Percentiles rank a stretch among this genome's conserved stretches.
Conservation (phyloP, 2,329 filamentous ascomycete species). For the Neonectria faginata region DNA sequence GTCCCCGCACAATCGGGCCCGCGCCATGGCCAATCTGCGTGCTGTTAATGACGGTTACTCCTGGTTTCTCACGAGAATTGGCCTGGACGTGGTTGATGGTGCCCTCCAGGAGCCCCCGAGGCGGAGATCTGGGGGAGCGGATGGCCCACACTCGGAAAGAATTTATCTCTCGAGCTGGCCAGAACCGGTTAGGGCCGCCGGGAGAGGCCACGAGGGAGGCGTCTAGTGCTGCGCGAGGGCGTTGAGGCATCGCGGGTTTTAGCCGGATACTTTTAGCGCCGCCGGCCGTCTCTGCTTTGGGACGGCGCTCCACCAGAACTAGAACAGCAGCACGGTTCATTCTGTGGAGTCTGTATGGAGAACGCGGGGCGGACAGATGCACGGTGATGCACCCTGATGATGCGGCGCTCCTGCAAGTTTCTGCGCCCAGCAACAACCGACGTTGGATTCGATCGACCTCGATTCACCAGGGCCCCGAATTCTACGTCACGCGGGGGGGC, state of each 20-base stretch:
- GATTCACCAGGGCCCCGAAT: slow-evolving; percentile 24
- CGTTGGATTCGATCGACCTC: slow-evolving; percentile 35
- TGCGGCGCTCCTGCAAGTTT: slow-evolving; percentile 11
- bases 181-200: slow-evolving; percentile 43
- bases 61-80: slow-evolving; percentile 36
- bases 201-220: neutral
- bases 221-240: slow-evolving; percentile 3
- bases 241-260: neutral
- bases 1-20: slow-evolving; percentile 35
- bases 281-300: slow-evolving; percentile 30
- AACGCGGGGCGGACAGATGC: slow-evolving; percentile 31
- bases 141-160: slow-evolving; percentile 36
- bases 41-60: slow-evolving; percentile 35
- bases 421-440: slow-evolving; percentile 24
- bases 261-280: slow-evolving; percentile 29
- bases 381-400: slow-evolving; percentile 12
- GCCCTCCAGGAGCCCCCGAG: slow-evolving; percentile 19
- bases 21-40: slow-evolving; percentile 41
- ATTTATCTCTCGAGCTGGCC: slow-evolving; percentile 35
- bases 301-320: slow-evolving; percentile 16
- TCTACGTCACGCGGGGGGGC: slow-evolving; percentile 40
- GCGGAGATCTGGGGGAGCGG: slow-evolving; percentile 40
- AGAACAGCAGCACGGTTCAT: slow-evolving; percentile 38
- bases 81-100: slow-evolving; percentile 29
- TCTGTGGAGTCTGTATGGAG: slow-evolving; percentile 37